Evolutionary conservation across 306 rosid species (phyloP).

Genomic region (Chamaecrista fasciculata): DNA sequence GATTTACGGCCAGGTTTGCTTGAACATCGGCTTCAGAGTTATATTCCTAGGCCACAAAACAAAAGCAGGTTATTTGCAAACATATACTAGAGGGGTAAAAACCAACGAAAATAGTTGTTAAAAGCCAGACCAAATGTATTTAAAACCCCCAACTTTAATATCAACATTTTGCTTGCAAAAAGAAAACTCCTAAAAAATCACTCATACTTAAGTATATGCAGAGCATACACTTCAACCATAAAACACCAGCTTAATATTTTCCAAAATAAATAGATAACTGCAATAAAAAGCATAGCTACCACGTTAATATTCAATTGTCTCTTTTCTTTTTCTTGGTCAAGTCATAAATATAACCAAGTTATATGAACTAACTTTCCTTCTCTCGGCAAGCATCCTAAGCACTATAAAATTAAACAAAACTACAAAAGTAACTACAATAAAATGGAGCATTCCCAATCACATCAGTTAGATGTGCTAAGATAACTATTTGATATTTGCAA

Average conservation of each 20-base stretch:
- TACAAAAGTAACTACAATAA: too few relatives aligned
- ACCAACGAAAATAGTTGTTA: neutral
- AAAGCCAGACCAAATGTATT: neutral
- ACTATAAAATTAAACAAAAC: neutral
- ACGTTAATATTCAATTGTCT: neutral
- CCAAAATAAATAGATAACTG: too few relatives aligned
- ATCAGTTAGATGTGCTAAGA: neutral
- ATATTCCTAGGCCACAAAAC: conserved; percentile 49
- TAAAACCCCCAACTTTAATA: neutral
- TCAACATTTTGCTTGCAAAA: neutral
- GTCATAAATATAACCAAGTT: neutral
- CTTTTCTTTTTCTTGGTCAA: neutral
- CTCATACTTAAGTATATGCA: neutral
- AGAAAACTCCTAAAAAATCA: neutral
- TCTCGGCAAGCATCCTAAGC: neutral
- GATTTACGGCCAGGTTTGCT: conserved; percentile 67
- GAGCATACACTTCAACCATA: neutral
- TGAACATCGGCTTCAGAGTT: conserved; percentile 76
- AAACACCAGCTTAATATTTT: too few relatives aligned
- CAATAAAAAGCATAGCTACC: neutral
- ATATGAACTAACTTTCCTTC: neutral
- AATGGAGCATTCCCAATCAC: neutral
- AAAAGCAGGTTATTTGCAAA: conserved; percentile 5
- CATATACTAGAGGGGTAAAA: conserved; percentile 2
- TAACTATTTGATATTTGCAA: neutral